A percentile compares a stretch with the other conserved stretches of the same genome.
These are phyloP conservation scores for Podaxis carcinomalis DNA, from an alignment of 768 basidiomycete genomes.

Conservation along the genomic window DNA sequence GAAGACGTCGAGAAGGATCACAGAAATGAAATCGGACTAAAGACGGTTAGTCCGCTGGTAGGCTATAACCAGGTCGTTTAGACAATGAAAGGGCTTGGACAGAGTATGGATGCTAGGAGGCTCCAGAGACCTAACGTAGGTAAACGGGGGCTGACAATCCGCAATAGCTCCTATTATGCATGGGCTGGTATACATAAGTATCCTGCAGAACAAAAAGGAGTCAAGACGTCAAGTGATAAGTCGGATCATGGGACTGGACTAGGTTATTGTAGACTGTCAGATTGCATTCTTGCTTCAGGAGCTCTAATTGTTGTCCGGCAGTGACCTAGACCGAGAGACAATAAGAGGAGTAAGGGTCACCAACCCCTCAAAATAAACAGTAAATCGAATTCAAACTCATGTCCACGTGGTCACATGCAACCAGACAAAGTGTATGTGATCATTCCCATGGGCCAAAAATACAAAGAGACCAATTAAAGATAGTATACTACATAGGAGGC, in stretches of 20 bases:
- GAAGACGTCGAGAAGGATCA: not conserved
- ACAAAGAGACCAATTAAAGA: not conserved
- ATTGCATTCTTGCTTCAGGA: constrained; percentile 1
- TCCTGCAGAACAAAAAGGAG: constrained; percentile 17
- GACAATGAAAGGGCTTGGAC: not conserved
- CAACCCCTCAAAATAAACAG: not conserved
- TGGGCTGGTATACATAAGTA: constrained; percentile 11
- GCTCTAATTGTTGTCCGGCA: constrained; percentile 1
- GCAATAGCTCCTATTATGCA: not conserved
- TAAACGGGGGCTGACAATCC: not conserved
- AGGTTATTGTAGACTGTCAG: not conserved
- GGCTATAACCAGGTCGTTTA: not conserved
- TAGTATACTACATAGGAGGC: not conserved
- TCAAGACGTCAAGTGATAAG: constrained; percentile 2
- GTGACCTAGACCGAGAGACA: not conserved
- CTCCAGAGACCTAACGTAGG: constrained; percentile 8
- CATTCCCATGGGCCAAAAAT: not conserved
- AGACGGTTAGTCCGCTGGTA: not conserved
- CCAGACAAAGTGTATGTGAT: not conserved
- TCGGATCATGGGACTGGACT: not conserved
- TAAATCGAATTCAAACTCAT: not conserved
- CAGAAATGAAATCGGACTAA: not conserved
- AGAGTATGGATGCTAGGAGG: constrained; percentile 1
- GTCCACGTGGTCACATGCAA: not conserved
- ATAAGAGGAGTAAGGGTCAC: not conserved